Conservation (phyloP, 768 basidiomycete genomes). For the Leucocoprinus sp. region DNA sequence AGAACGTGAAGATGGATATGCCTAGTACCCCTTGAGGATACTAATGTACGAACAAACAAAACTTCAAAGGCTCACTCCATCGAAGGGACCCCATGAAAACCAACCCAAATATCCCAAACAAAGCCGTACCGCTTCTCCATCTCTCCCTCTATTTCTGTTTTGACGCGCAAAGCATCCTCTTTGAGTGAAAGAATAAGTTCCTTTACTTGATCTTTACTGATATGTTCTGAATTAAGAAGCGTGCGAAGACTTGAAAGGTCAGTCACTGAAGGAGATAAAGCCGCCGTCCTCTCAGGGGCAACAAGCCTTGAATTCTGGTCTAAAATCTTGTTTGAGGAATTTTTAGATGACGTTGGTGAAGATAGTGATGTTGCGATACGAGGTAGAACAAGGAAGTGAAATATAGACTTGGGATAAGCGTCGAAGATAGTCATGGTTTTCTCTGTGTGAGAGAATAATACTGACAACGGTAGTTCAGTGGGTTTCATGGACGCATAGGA, state of each 20-base stretch:
- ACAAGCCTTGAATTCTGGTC: neutral
- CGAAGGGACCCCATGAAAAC: slow-evolving; percentile 82
- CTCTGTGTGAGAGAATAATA: slow-evolving; percentile 49
- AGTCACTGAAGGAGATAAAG: slow-evolving; percentile 16
- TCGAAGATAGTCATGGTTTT: slow-evolving; percentile 64
- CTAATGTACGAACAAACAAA: neutral
- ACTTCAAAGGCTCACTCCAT: slow-evolving; percentile 57
- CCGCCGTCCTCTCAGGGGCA: neutral
- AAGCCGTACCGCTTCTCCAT: slow-evolving; percentile 72
- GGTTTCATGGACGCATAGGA: slow-evolving; percentile 52
- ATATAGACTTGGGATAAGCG: slow-evolving; percentile 73
- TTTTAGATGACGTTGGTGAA: neutral
- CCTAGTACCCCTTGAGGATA: slow-evolving; percentile 26
- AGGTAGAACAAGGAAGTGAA: slow-evolving; percentile 86
- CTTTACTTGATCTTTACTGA: slow-evolving; percentile 45
- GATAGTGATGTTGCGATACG: slow-evolving; percentile 26
- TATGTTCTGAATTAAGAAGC: slow-evolving; percentile 33
- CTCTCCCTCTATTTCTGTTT: slow-evolving; percentile 63
- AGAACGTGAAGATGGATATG: slow-evolving; percentile 84
- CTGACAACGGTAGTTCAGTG: slow-evolving; percentile 44
- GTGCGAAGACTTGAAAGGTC: slow-evolving; percentile 48
- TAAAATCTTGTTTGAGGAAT: slow-evolving; percentile 14
- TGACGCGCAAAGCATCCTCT: slow-evolving; percentile 48
- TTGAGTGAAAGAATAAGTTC: slow-evolving; percentile 43
- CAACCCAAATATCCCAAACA: slow-evolving; percentile 69